Evolutionary conservation across 2,329 filamentous ascomycete species (phyloP).

Genomic region (Metarhizium album): DNA sequence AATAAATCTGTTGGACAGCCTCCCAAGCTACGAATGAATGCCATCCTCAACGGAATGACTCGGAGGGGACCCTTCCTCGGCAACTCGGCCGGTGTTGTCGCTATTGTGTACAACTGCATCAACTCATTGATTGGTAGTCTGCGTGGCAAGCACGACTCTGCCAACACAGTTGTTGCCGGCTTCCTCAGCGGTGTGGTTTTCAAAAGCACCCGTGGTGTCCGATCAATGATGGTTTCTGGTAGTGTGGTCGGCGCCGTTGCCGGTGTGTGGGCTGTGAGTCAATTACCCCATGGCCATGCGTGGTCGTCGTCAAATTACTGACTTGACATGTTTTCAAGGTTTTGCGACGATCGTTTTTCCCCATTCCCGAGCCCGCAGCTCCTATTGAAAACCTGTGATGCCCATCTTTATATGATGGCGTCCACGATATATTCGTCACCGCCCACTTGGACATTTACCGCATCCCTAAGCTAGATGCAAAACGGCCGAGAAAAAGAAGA

Average conservation of each 20-base stretch:
- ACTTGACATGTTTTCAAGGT: constrained; percentile 15
- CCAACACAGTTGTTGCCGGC: constrained; percentile 80
- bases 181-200: constrained; percentile 86
- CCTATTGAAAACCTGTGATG: constrained; percentile 20
- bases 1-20: constrained; percentile 65
- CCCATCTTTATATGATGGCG: background rate
- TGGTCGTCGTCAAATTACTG: constrained; percentile 6
- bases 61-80: constrained; percentile 87
- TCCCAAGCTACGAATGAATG: constrained; percentile 87
- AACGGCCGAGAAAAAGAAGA: constrained; percentile 2
- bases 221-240: constrained; percentile 91
- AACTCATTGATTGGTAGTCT: constrained; percentile 74
- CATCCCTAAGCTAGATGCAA: background rate
- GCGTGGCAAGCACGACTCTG: constrained; percentile 77
- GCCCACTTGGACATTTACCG: background rate
- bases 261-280: constrained; percentile 79
- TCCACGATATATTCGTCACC: constrained; percentile 37
- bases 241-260: constrained; percentile 80
- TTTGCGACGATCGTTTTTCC: constrained; percentile 31
- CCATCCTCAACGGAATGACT: constrained; percentile 88
- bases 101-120: constrained; percentile 90
- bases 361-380: constrained; percentile 21
- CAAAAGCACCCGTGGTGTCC: constrained; percentile 83
- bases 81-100: constrained; percentile 90
- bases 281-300: background rate